Evolutionary conservation across 441 rosid genomes (phyloP).

Genomic region (Gossypium lobatum): DNA sequence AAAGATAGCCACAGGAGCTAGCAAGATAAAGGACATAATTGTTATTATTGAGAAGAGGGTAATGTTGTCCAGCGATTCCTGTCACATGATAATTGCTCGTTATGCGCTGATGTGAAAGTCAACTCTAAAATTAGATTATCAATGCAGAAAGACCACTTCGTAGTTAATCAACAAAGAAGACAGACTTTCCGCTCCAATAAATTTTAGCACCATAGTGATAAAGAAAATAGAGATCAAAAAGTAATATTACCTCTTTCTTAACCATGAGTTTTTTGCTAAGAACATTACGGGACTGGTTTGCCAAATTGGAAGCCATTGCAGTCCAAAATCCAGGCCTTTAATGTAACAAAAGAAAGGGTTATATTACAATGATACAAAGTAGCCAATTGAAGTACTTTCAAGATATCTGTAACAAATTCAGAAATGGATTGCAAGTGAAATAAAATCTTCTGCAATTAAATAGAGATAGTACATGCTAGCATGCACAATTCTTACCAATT

Average conservation of each 20-base stretch:
- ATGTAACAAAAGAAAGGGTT: not conserved
- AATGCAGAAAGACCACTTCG: not conserved
- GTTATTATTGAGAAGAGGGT: conserved; percentile 94
- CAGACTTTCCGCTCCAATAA: not conserved
- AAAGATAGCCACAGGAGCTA: conserved; percentile 76
- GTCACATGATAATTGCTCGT: conserved; percentile 20
- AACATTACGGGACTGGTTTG: conserved; percentile 97
- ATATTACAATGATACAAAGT: not conserved
- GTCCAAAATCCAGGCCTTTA: conserved; percentile 94
- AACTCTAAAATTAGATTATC: not conserved
- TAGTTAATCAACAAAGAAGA: not conserved
- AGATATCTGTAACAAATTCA: not conserved
- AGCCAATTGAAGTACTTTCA: not conserved
- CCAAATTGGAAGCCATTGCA: conserved; percentile 98
- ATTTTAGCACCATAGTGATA: not conserved
- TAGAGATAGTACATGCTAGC: not conserved
- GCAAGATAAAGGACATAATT: conserved; percentile 69
- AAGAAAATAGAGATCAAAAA: conserved; percentile 5
- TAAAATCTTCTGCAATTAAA: not conserved
- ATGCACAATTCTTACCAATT: conserved; percentile 57
- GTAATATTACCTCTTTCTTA: conserved; percentile 69
- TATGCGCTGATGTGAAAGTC: conserved; percentile 5
- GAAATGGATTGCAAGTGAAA: not conserved
- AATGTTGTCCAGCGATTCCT: conserved; percentile 95
- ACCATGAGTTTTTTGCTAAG: conserved; percentile 97